Percentiles rank a stretch among this genome's conserved stretches.
Conservation (phyloP, 2,329 filamentous ascomycete genomes). For the Fusarium sp. region DNA sequence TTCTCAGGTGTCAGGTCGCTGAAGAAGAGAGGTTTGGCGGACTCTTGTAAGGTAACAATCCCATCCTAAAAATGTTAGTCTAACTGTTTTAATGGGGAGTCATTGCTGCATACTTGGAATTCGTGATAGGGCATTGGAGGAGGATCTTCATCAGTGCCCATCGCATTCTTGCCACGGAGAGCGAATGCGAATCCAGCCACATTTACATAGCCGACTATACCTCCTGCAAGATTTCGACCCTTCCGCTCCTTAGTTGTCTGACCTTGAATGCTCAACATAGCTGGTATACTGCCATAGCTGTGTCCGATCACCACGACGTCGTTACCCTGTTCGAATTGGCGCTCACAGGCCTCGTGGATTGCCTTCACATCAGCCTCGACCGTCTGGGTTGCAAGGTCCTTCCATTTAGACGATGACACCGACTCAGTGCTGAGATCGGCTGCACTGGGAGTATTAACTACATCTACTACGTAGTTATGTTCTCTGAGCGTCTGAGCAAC, state of each 20-base stretch:
- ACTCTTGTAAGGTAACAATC: background rate
- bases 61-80: background rate
- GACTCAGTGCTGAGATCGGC: background rate
- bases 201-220: background rate
- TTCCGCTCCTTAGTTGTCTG: background rate
- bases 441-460: background rate
- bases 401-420: background rate
- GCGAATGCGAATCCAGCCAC: background rate
- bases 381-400: background rate
- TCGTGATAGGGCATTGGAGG: background rate
- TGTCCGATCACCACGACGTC: background rate
- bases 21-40: background rate
- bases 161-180: background rate
- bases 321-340: background rate
- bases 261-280: background rate
- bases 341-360: background rate
- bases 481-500: background rate
- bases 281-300: slow-evolving; percentile 5
- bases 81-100: fast-evolving
- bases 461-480: background rate
- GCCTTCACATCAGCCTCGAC: background rate
- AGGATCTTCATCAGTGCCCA: background rate
- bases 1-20: background rate
- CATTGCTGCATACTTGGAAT: background rate
- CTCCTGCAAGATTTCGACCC: background rate